Evolutionary conservation across 495 filamentous ascomycete species (phyloP).

Genomic region (Penicillium canescens): DNA sequence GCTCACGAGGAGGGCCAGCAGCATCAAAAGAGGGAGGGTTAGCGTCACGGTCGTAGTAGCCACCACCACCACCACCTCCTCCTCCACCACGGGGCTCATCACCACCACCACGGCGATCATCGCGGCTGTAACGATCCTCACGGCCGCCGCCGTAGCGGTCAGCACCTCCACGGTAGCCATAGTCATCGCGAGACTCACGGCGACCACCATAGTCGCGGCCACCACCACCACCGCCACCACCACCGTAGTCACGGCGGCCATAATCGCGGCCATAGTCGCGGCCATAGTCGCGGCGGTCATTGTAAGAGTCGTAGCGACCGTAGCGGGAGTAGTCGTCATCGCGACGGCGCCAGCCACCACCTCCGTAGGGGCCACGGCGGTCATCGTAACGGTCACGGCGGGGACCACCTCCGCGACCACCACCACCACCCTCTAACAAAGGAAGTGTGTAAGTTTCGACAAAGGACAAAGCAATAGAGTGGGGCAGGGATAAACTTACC

Average conservation of each 20-base stretch:
- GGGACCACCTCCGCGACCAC: constrained; percentile 12
- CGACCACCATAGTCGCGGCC: constrained; percentile 47
- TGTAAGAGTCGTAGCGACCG: constrained; percentile 59
- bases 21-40: constrained; percentile 47
- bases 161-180: constrained; percentile 47
- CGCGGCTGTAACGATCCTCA: constrained; percentile 69
- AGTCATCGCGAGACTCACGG: constrained; percentile 60
- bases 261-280: constrained; percentile 52
- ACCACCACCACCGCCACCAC: constrained; percentile 45
- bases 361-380: constrained; percentile 54
- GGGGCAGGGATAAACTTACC: constrained; percentile 56
- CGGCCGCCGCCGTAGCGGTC: constrained; percentile 47
- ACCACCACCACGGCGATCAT: constrained; percentile 51
- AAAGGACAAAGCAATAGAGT: constrained; percentile 8
- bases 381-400: constrained; percentile 56
- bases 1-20: constrained; percentile 57
- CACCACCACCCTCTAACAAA: constrained; percentile 52
- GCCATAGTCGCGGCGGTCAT: constrained; percentile 52
- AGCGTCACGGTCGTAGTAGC: constrained; percentile 48
- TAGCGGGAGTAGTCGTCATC: constrained; percentile 57
- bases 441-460: constrained; percentile 20
- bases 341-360: constrained; percentile 47
- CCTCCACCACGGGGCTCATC: constrained; percentile 41
- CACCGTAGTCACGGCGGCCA: constrained; percentile 47
- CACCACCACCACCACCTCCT: constrained; percentile 42